These are phyloP conservation scores for Aureobasidium sp. DNA, from an alignment of 2,329 filamentous ascomycete species.

Conservation along the genomic window DNA sequence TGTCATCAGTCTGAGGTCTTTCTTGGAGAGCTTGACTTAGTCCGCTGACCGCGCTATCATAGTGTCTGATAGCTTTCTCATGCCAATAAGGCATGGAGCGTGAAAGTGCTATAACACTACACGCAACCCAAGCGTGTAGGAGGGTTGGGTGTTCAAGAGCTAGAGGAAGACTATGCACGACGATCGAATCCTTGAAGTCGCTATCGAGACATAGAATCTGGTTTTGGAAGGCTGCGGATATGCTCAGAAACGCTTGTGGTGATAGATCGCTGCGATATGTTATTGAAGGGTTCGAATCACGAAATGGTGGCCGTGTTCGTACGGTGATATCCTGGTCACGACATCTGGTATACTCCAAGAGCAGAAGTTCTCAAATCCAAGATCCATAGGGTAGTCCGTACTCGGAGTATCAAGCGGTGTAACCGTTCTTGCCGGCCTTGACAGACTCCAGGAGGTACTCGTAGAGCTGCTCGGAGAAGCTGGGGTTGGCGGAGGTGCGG, in stretches of 20 bases:
- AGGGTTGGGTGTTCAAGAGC: slow-evolving; percentile 13
- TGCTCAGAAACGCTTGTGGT: slow-evolving; percentile 9
- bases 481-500: neutral
- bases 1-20: neutral
- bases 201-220: slow-evolving; percentile 13
- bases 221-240: slow-evolving; percentile 14
- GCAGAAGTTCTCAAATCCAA: neutral
- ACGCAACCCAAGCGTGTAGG: slow-evolving; percentile 17
- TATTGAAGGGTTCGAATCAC: neutral
- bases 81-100: slow-evolving; percentile 3
- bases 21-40: neutral
- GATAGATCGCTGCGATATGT: slow-evolving; percentile 11
- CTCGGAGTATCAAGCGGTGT: fast-evolving
- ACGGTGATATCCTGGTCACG: neutral
- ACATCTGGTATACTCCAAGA: slow-evolving; percentile 5
- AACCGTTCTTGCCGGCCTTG: neutral
- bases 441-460: neutral
- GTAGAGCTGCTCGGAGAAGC: neutral
- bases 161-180: slow-evolving; percentile 13
- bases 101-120: slow-evolving; percentile 12
- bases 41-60: slow-evolving; percentile 14
- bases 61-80: slow-evolving; percentile 15
- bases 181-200: slow-evolving; percentile 12
- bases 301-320: neutral
- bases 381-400: neutral